These are phyloP conservation scores for Mycogone perniciosa DNA, from an alignment of 2,329 filamentous ascomycete genomes.

Conservation along the genomic window DNA sequence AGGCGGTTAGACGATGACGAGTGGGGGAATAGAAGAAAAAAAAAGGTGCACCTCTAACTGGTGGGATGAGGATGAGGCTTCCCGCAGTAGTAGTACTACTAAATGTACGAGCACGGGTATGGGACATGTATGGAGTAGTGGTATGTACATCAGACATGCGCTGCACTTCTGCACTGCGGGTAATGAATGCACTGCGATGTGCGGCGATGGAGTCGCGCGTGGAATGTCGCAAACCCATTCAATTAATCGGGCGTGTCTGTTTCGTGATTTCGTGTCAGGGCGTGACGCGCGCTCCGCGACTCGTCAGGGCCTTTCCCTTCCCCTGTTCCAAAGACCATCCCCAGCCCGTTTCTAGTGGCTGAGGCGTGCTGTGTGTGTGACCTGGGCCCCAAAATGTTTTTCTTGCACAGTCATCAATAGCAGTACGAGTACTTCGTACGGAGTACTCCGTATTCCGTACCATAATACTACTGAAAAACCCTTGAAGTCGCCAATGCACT, in stretches of 20 bases:
- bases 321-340: not conserved
- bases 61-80: not conserved
- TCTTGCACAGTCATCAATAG: too few species aligned
- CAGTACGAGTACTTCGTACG: too few species aligned
- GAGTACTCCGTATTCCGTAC: too few species aligned
- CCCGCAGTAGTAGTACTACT: too few species aligned
- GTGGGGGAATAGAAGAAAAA: too few species aligned
- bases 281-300: slow-evolving; percentile 23
- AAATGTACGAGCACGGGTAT: too few species aligned
- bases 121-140: not conserved
- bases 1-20: too few species aligned
- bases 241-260: slow-evolving; percentile 35
- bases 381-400: too few species aligned
- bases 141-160: slow-evolving; percentile 12
- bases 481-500: too few species aligned
- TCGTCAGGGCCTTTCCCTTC: not conserved
- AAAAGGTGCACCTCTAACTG: too few species aligned
- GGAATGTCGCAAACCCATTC: slow-evolving; percentile 27
- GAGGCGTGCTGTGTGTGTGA: too few species aligned
- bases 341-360: not conserved
- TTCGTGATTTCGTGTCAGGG: slow-evolving; percentile 36
- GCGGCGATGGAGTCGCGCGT: slow-evolving; percentile 11
- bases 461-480: too few species aligned
- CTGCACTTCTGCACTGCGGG: slow-evolving; percentile 8
- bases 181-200: slow-evolving; percentile 4